Evolutionary conservation across 139 green algal genomes (phyloP), one percentile per base, ranked within the genome.

Genomic region (Chlorella vulgaris): DNA sequence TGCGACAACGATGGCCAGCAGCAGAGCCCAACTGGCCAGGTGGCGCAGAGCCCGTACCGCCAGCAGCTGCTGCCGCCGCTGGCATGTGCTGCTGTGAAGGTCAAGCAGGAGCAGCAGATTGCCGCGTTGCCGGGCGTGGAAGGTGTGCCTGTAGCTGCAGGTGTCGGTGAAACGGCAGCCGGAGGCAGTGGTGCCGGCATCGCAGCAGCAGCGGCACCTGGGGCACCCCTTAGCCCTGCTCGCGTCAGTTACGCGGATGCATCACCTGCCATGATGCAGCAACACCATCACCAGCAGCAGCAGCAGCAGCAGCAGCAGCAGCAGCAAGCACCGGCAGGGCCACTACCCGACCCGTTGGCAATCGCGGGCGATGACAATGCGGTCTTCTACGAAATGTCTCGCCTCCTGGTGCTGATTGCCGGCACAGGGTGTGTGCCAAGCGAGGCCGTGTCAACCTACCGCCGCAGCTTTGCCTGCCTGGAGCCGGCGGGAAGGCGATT

Each of bases 91-190:
- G 19, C 28, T 21, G 42, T 76, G 43, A 29, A 2, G n/a, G 62
- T 76, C 69, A 76, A 76, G 42, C 69, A 62, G n/a, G 69, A 76
- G 43, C 69, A 76, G 69, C 42, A n/a, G n/a, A n/a, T n/a, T n/a
- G n/a, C n/a, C n/a, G n/a, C n/a, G n/a, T n/a, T n/a, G n/a, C n/a
- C n/a, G n/a, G n/a, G n/a, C n/a, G n/a, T n/a, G n/a, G n/a, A n/a
- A n/a, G n/a, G n/a, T n/a, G n/a, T n/a, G n/a, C n/a, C n/a, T n/a
- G n/a, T 24, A 7, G 22, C 68, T 55, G 68, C 40, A 39, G 10
- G 39, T 33, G 4, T 13, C 24, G 68, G 68, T 28, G 68, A 29
- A 60, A 5, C 28, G 33, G 22, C 68, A 75, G 68, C 68, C 36
- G 38, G 68, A 26, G 36, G 33, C 40, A 36, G 40, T 39, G 28